phyloP scores from a whole-genome alignment of 2,329 filamentous ascomycete species.

The Calonectria multiphialidica region DNA sequence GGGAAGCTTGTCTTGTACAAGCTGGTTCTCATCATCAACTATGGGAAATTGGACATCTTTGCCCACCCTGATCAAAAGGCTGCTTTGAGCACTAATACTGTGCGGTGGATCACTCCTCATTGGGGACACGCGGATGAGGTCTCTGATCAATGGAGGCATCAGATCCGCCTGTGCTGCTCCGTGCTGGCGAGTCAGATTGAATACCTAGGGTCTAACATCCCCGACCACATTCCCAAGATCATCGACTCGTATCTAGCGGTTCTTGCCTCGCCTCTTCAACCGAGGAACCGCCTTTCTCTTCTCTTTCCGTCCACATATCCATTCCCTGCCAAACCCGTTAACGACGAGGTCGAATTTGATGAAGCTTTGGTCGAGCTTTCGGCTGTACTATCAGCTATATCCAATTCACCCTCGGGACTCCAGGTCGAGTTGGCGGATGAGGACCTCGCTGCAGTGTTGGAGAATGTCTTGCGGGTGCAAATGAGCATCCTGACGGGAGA shows the following conservation, averaged over 20 bases:
- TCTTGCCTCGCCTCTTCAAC: constrained; percentile 64
- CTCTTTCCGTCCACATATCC: constrained; percentile 93
- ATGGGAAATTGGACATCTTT: constrained; percentile 86
- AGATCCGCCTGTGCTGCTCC: constrained; percentile 93
- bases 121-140: constrained; percentile 84
- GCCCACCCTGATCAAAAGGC: constrained; percentile 80
- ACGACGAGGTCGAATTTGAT: constrained; percentile 75
- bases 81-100: constrained; percentile 82
- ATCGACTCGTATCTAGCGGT: constrained; percentile 90
- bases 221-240: constrained; percentile 90
- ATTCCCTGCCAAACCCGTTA: constrained; percentile 80
- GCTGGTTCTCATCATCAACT: constrained; percentile 91
- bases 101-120: constrained; percentile 91
- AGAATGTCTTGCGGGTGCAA: constrained; percentile 85
- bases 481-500: constrained; percentile 91
- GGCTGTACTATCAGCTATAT: constrained; percentile 85
- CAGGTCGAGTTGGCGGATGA: constrained; percentile 80
- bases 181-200: constrained; percentile 89
- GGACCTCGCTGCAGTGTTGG: constrained; percentile 80
- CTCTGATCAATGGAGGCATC: constrained; percentile 89
- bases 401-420: constrained; percentile 77
- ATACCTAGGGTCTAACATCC: constrained; percentile 82
- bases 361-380: constrained; percentile 91
- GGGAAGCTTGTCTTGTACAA: constrained; percentile 95
- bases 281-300: constrained; percentile 80